A percentile compares a stretch with the other conserved stretches of the same genome.
phyloP scores from a whole-genome alignment of 441 rosid genomes.

The Gossypium aridum region DNA sequence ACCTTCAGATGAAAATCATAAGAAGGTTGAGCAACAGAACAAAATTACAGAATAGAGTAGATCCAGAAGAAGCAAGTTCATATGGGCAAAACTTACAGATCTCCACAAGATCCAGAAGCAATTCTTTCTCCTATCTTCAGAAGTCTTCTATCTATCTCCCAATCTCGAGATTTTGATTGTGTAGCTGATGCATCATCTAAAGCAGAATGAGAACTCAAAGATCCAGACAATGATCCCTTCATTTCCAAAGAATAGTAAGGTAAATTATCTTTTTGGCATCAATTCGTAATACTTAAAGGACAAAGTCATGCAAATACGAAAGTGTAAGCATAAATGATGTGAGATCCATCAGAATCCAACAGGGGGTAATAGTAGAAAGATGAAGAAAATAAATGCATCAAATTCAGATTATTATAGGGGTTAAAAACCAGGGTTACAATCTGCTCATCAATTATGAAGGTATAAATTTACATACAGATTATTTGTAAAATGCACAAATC shows the following conservation, averaged over 20 bases:
- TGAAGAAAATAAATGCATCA: background rate
- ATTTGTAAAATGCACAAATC: background rate
- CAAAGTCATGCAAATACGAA: background rate
- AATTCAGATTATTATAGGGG: background rate
- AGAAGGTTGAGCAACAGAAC: conserved; percentile 13
- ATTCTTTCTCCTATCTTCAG: conserved; percentile 60
- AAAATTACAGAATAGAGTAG: conserved; percentile 1
- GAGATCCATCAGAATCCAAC: background rate
- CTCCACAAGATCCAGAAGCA: conserved; percentile 73
- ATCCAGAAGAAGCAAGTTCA: conserved; percentile 8
- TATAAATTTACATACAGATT: background rate
- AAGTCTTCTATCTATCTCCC: conserved; percentile 58
- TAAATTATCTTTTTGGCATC: background rate
- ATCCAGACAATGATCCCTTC: conserved; percentile 62
- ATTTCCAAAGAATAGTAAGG: conserved; percentile 15
- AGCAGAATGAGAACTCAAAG: conserved; percentile 33
- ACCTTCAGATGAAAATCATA: conserved; percentile 32
- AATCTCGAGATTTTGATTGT: conserved; percentile 29
- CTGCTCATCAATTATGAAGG: background rate
- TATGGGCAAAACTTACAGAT: conserved; percentile 43
- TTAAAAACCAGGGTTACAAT: background rate
- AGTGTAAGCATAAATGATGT: background rate
- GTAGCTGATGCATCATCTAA: conserved; percentile 27
- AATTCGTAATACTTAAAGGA: conserved; percentile 3
- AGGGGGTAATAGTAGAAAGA: background rate